Evolutionary conservation across 345 rosid species (phyloP).

Genomic region (Syzygium jambos): DNA sequence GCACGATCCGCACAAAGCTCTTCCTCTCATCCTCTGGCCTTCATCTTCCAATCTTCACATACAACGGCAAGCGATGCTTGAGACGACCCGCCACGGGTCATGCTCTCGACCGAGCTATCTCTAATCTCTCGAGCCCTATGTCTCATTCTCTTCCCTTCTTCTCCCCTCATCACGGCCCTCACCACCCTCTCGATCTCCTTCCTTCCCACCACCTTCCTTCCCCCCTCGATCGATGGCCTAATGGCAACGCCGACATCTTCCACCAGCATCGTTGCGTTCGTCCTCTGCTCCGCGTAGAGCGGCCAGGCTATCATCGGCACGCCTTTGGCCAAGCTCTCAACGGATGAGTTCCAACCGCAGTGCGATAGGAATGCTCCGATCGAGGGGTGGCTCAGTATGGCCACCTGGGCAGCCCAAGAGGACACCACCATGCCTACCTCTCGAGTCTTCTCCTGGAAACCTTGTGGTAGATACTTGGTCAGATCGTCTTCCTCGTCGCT

Average conservation of each 20-base stretch:
- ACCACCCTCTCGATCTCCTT: conserved; percentile 22
- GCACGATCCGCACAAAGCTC: not conserved
- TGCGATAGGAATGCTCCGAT: conserved; percentile 36
- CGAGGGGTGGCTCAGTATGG: conserved; percentile 25
- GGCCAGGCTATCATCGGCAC: conserved; percentile 51
- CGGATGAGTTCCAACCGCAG: conserved; percentile 44
- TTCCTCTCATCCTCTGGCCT: not conserved
- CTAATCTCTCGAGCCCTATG: conserved; percentile 11
- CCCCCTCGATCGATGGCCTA: not conserved
- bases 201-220: conserved; percentile 13
- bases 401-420: conserved; percentile 28
- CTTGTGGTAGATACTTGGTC: conserved; percentile 18
- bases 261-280: conserved; percentile 26
- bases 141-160: conserved; percentile 16
- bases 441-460: conserved; percentile 18
- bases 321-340: conserved; percentile 31
- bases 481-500: conserved; percentile 17
- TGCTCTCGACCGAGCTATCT: conserved; percentile 14
- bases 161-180: conserved; percentile 23
- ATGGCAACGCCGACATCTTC: conserved; percentile 39
- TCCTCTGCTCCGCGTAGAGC: conserved; percentile 34
- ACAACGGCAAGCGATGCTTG: not conserved
- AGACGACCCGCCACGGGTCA: conserved; percentile 14
- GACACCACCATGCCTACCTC: conserved; percentile 16
- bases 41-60: not conserved